A percentile compares a stretch with the other conserved stretches of the same genome.
phyloP scores from a whole-genome alignment of 169 alveolate genomes.

The Plasmodium yoelii region DNA sequence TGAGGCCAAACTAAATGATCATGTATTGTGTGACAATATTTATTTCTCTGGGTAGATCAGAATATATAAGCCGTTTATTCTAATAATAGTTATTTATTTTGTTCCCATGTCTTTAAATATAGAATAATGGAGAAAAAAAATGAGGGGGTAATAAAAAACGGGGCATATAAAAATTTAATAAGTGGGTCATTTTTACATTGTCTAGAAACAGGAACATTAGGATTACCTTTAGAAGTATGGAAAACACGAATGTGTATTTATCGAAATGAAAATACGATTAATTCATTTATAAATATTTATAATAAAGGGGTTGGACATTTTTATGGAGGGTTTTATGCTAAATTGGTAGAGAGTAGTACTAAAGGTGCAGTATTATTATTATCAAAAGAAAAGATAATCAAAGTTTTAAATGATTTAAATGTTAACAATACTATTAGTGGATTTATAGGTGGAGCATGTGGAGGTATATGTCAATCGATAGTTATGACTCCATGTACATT shows the following conservation, averaged over 20 bases:
- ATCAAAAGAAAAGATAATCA: slow-evolving; percentile 78
- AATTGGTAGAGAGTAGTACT: slow-evolving; percentile 80
- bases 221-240: slow-evolving; percentile 88
- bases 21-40: too few relatives aligned
- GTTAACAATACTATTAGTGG: slow-evolving; percentile 78
- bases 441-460: slow-evolving; percentile 85
- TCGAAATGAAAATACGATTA: slow-evolving; percentile 79
- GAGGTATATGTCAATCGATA: slow-evolving; percentile 82
- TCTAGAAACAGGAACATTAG: slow-evolving; percentile 85
- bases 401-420: slow-evolving; percentile 28
- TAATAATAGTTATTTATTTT: too few relatives aligned
- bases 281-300: slow-evolving; percentile 75
- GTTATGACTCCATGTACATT: slow-evolving; percentile 89
- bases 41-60: too few relatives aligned
- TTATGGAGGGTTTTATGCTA: slow-evolving; percentile 83
- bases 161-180: slow-evolving; percentile 24
- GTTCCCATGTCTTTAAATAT: too few relatives aligned
- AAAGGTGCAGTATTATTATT: slow-evolving; percentile 84
- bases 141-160: slow-evolving; percentile 11
- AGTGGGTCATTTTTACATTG: slow-evolving; percentile 82
- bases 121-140: not conserved
- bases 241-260: slow-evolving; percentile 87
- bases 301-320: slow-evolving; percentile 80
- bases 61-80: too few relatives aligned
- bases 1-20: too few relatives aligned